Conservation (phyloP, 140 eudicot species). For the Cichorium intybus region DNA sequence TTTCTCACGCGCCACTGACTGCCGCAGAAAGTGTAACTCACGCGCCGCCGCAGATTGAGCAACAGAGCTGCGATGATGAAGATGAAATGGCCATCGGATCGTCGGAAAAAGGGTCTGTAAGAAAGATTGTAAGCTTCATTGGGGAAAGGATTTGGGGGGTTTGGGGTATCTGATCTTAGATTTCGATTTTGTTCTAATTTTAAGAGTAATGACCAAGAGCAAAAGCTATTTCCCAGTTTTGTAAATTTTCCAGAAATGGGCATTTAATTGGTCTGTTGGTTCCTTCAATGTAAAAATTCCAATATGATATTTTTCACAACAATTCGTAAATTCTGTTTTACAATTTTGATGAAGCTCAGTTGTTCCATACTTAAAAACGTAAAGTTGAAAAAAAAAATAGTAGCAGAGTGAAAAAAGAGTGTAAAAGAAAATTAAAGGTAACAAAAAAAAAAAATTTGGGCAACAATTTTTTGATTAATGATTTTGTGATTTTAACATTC, state of each 20-base stretch:
- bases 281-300: conserved; percentile 1
- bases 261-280: conserved; percentile 30
- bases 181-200: conserved; percentile 13
- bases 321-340: background rate
- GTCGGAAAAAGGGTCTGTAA: conserved; percentile 58
- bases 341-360: background rate
- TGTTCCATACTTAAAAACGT: background rate
- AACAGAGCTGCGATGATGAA: conserved; percentile 13
- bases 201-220: conserved; percentile 8
- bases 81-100: conserved; percentile 40
- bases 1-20: conserved; percentile 15
- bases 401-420: no score
- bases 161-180: conserved; percentile 45
- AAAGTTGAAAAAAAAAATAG: background rate
- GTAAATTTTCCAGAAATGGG: conserved; percentile 27
- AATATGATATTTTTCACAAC: background rate
- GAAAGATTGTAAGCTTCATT: conserved; percentile 59
- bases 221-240: conserved; percentile 17
- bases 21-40: background rate
- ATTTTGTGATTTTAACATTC: background rate
- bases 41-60: conserved; percentile 21
- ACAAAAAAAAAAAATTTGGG: background rate
- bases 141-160: conserved; percentile 86
- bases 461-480: background rate
- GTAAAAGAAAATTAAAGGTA: no score